Evolutionary conservation across 1,284 basidiomycete species (phyloP), one percentile per base, ranked within the genome.

Genomic region (Entoloma clypeatum): DNA sequence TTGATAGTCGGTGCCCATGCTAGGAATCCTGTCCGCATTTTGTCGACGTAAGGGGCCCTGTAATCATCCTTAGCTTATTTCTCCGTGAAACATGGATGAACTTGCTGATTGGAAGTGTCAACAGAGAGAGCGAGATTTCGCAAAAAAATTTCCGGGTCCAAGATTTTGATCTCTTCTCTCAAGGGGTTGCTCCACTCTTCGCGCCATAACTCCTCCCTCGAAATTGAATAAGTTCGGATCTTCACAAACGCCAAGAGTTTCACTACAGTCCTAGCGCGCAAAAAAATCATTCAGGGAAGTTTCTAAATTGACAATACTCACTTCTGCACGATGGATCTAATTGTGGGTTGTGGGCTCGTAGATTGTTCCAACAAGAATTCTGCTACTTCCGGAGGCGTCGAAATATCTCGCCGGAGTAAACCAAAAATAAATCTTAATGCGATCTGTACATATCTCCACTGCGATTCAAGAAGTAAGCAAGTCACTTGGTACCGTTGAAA

Each of bases 391-490:
- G 82, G 64, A n/a, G 80, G 65, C 6, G 81, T 71, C 0, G 81
- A 73, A 34, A 69, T 64, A 59, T 97, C 92, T 53, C 92, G 75
- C 40, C 91, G 78, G 34, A 92, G 70, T 30, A 95, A 71, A 16
- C 76, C 72, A 21, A 74, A 72, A 22, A 97, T 63, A 59, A 92
- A 86, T 28, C 81, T 79, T 14, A 77, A 68, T 1, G 90, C 84
- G 47, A 84, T 85, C 64, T 92, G 81, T 1, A 82, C 71, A 64
- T 96, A 98, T 60, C 91, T 75, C 94, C 94, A 97, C 81, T 97
- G 62, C 42, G 41, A 39, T 48, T 13, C 33, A 23, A 30, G 3
- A 9, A 22, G 42, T 21, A 44, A 44, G 41, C 16, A 32, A 25
- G 21, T 9, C 22, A 29, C 17, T 22, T 39, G 6, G 22, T 27